Evolutionary conservation across 2,329 filamentous ascomycete species (phyloP), one percentile per base, ranked within the genome.

Genomic region (Aspergillus persii): DNA sequence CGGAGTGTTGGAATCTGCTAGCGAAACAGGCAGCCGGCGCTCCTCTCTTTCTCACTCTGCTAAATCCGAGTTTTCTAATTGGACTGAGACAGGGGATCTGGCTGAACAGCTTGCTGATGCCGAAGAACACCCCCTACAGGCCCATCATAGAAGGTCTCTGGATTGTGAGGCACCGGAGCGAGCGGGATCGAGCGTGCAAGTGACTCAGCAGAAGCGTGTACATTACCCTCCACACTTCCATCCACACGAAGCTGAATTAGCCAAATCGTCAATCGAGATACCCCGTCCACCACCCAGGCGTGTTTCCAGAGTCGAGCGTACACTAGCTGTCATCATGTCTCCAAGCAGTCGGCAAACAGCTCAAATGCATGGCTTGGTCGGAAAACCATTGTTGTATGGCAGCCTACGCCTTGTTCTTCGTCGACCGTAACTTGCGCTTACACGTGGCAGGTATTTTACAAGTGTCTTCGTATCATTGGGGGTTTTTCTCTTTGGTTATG

Each of bases 31-130:
- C 69, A 77, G 76, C 69, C 78, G 80, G 69, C 80, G 80, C 73
- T 83, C 81, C 66, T 86, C 84, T 30, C 68, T 70, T 53, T 78
- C 80, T 31, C 76, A 76, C 70, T 86, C 84, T 64, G 80, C 76
- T 61, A 82, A 82, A 74, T 89, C 86, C 61, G 86, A 89, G 70
- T 90, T 91, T 76, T 91, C 88, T 60, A 86, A 90, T 69, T 97
- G 92, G 92, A 93, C 91, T 73, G 92, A 97, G 77, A 96, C 94
- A 49, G 94, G 92, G 72, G 95, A 98, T 78, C 86, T 98, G 70
- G 92, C 91, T 71, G 94, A 97, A 80, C 94, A 96, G 83, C 83
- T 93, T 68, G 90, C 86, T 70, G 89, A 90, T 81, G 87, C 88
- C 71, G 87, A 47, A 15, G 44, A 94, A 77, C 91, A 96, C 75